A percentile compares a stretch with the other conserved stretches of the same genome.
phyloP scores from a whole-genome alignment of 2,329 filamentous ascomycete genomes.

The Beauveria medogensis region DNA sequence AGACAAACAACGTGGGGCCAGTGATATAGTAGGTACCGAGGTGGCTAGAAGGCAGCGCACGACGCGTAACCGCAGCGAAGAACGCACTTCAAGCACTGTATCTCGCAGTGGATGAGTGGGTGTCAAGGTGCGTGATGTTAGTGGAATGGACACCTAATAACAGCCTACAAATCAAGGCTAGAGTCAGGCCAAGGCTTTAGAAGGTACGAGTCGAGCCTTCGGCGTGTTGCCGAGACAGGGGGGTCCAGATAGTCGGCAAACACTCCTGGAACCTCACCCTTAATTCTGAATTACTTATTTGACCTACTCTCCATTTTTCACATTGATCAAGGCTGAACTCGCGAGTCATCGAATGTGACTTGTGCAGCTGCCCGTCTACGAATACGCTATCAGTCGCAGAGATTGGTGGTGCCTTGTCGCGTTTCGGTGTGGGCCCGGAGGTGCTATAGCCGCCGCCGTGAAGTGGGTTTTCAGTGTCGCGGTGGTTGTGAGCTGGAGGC shows the following conservation, averaged over 20 bases:
- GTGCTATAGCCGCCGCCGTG: conserved; percentile 7
- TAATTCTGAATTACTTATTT: neutral
- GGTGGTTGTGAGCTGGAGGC: neutral
- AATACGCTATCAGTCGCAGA: neutral
- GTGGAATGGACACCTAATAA: neutral
- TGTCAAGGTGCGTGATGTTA: too few species aligned
- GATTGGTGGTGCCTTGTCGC: neutral
- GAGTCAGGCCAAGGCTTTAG: too few species aligned
- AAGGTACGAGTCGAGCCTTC: too few species aligned
- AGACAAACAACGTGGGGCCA: neutral
- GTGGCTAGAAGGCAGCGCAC: neutral
- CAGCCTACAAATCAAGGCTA: too few species aligned
- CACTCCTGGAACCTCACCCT: too few species aligned
- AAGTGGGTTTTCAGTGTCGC: neutral
- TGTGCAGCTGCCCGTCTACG: neutral
- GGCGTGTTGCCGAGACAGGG: too few species aligned
- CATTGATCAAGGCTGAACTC: neutral
- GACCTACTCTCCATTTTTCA: too few species aligned
- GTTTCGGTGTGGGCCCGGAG: conserved; percentile 5
- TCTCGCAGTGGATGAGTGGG: neutral
- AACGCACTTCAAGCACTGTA: neutral
- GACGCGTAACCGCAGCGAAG: neutral
- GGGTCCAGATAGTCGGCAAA: too few species aligned
- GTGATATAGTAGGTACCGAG: neutral
- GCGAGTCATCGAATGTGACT: neutral